Evolutionary conservation across 805 yeast species (phyloP).

Genomic region (Ogataea dorogensis): DNA sequence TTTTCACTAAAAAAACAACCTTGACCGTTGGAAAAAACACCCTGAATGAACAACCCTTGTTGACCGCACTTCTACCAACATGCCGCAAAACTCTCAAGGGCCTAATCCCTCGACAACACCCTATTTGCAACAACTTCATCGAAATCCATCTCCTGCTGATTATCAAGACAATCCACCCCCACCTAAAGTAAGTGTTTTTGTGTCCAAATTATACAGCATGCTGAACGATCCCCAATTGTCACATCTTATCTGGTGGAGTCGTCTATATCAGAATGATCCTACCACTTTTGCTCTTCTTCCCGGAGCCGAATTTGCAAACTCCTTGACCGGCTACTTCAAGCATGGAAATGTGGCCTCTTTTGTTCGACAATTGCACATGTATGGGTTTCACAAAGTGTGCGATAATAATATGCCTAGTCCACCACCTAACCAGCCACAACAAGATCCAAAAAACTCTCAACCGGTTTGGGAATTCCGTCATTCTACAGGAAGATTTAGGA

Average conservation of each 20-base stretch:
- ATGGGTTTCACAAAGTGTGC: slow-evolving; percentile 84
- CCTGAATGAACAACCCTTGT: too few relatives aligned
- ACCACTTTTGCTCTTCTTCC: slow-evolving; percentile 66
- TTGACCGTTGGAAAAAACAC: too few relatives aligned
- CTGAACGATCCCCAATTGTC: slow-evolving; percentile 51
- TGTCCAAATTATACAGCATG: slow-evolving; percentile 63
- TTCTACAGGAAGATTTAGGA: slow-evolving; percentile 47
- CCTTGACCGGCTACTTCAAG: slow-evolving; percentile 75
- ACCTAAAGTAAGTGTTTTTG: slow-evolving; percentile 57
- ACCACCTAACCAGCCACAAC: slow-evolving; percentile 11
- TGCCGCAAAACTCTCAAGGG: slow-evolving; percentile 11
- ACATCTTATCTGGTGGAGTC: slow-evolving; percentile 64
- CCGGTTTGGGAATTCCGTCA: slow-evolving; percentile 60
- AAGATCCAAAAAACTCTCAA: slow-evolving; percentile 18
- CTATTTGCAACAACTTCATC: slow-evolving; percentile 3
- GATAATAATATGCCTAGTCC: slow-evolving; percentile 36
- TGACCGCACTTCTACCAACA: background rate
- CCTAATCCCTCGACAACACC: slow-evolving; percentile 6
- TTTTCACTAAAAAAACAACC: too few relatives aligned
- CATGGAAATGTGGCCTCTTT: slow-evolving; percentile 93
- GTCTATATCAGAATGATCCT: slow-evolving; percentile 39
- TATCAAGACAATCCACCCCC: slow-evolving; percentile 8
- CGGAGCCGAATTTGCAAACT: slow-evolving; percentile 58
- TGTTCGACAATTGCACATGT: slow-evolving; percentile 94
- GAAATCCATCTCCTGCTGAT: slow-evolving; percentile 7